Conservation (phyloP, 2,329 filamentous ascomycete species). For the Diplodia intermedia region DNA sequence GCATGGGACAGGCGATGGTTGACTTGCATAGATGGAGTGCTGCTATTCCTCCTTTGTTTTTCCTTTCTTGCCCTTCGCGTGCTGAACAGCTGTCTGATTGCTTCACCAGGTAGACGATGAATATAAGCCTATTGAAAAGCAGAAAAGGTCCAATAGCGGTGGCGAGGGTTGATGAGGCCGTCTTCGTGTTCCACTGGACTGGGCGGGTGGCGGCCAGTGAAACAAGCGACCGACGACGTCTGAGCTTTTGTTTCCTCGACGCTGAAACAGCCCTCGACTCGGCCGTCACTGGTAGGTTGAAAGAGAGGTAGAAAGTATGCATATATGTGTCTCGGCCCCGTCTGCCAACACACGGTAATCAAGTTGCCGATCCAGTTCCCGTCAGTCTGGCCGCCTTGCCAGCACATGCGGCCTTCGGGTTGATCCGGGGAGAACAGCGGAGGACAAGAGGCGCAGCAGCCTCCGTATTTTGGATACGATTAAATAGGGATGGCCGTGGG, state of each 20-base stretch:
- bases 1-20: constrained; percentile 1
- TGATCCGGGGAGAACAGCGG: background rate
- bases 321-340: background rate
- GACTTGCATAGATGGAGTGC: background rate
- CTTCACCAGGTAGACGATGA: background rate
- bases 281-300: background rate
- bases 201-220: background rate
- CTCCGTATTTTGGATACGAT: background rate
- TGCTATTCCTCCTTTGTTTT: constrained; percentile 4
- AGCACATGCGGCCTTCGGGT: background rate
- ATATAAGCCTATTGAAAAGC: background rate
- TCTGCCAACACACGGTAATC: background rate
- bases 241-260: background rate
- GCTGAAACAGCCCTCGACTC: background rate
- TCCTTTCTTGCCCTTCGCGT: background rate
- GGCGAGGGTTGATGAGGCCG: background rate
- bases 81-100: background rate
- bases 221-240: background rate
- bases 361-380: background rate
- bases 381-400: background rate
- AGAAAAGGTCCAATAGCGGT: background rate
- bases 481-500: constrained; percentile 2
- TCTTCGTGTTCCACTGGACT: background rate
- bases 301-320: background rate
- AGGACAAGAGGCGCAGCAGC: background rate